These are phyloP conservation scores for Arabidopsis thaliana DNA, from an alignment of 345 rosid species.

Conservation along the genomic window DNA sequence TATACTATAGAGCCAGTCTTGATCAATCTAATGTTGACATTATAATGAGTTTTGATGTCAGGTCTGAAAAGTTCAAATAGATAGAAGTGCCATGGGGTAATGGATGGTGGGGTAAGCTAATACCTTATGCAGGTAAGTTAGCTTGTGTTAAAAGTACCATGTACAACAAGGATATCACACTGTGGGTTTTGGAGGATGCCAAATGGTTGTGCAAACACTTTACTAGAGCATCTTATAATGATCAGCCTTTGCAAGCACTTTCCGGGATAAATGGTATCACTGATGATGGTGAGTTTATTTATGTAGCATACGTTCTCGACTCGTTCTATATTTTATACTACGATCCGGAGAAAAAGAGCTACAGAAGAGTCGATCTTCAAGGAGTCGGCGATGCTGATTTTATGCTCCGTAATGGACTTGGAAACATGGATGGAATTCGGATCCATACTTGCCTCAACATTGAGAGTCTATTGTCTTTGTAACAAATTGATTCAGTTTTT, in stretches of 20 bases:
- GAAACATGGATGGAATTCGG: not conserved
- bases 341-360: not conserved
- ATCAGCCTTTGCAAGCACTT: not conserved
- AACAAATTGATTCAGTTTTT: not conserved
- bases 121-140: slow-evolving; percentile 1
- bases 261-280: not conserved
- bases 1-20: not conserved
- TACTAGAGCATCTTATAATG: not conserved
- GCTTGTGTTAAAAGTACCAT: not conserved
- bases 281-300: slow-evolving; percentile 19
- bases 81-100: not conserved
- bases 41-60: slow-evolving; percentile 18
- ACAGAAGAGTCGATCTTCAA: not conserved
- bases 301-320: not conserved
- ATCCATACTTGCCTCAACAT: not conserved
- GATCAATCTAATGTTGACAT: not conserved
- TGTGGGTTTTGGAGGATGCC: slow-evolving; percentile 23
- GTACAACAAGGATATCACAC: not conserved
- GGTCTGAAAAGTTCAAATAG: slow-evolving; percentile 1
- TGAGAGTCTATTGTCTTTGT: slow-evolving; percentile 14
- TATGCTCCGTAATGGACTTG: slow-evolving; percentile 13
- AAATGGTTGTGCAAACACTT: not conserved
- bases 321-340: not conserved
- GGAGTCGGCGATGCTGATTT: not conserved
- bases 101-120: not conserved